Evolutionary conservation across 2,329 filamentous ascomycete species (phyloP).

Genomic region (Talaromyces funiculosus): DNA sequence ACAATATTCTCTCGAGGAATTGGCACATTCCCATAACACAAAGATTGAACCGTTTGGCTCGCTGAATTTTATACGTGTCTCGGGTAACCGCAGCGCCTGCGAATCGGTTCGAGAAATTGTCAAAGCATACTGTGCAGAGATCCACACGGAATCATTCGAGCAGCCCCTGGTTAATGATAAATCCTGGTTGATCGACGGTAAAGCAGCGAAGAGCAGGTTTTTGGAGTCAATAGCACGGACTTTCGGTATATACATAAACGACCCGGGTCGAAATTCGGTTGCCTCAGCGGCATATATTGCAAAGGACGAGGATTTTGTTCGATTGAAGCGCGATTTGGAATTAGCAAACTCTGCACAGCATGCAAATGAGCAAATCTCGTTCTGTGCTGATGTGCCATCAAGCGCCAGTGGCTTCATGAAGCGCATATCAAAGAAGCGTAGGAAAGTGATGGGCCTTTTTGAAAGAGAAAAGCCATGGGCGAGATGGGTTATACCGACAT

Average conservation of each 20-base stretch:
- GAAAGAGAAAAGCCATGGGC: constrained; percentile 32
- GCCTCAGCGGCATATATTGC: constrained; percentile 30
- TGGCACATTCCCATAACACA: constrained; percentile 30
- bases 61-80: constrained; percentile 32
- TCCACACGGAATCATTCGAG: constrained; percentile 26
- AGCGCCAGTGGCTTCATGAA: constrained; percentile 13
- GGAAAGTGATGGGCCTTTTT: constrained; percentile 23
- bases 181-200: constrained; percentile 15
- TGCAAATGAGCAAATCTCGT: constrained; percentile 20
- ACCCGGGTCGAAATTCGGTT: constrained; percentile 15
- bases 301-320: constrained; percentile 28
- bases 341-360: constrained; percentile 23
- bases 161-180: constrained; percentile 17
- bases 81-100: constrained; percentile 28
- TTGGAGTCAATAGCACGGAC: constrained; percentile 29
- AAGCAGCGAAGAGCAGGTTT: constrained; percentile 22
- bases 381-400: constrained; percentile 32
- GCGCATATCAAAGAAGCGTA: constrained; percentile 4
- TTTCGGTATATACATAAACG: constrained; percentile 28
- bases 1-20: constrained; percentile 29
- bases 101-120: constrained; percentile 31
- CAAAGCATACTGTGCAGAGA: constrained; percentile 24
- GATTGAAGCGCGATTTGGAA: constrained; percentile 31
- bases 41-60: constrained; percentile 33
- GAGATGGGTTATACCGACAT: constrained; percentile 31